These are phyloP conservation scores for Fonticula alba DNA, from an alignment of 78 protist species.

Conservation along the genomic window DNA sequence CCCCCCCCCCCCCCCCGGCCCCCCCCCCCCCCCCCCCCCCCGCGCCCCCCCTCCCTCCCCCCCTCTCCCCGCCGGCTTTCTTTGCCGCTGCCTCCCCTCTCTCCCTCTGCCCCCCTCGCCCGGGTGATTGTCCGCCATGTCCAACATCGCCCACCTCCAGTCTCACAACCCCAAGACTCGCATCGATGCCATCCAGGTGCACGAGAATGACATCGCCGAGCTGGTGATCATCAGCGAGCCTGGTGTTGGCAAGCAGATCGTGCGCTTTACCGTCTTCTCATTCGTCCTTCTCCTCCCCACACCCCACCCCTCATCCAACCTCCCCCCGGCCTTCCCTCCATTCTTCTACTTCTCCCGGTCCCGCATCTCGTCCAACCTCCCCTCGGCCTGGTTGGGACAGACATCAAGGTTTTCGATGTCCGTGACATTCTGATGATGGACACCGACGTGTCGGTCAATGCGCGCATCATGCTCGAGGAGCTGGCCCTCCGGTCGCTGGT, in stretches of 20 bases:
- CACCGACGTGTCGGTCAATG: conserved; percentile 21
- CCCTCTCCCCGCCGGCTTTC: no score
- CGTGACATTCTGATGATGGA: conserved; percentile 6
- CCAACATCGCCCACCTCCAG: no score
- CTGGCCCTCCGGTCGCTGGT: conserved; percentile 31
- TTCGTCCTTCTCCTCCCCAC: conserved; percentile 57
- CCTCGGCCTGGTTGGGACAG: neutral
- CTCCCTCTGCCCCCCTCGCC: no score
- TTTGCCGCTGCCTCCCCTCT: no score
- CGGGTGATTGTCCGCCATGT: no score
- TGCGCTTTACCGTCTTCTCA: neutral
- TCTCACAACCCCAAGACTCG: no score
- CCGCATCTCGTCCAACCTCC: neutral
- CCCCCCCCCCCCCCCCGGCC: no score
- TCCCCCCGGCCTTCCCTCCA: conserved; percentile 30
- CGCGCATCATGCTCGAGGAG: conserved; percentile 45
- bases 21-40: no score
- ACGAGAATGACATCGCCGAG: conserved; percentile 49
- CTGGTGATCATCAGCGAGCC: conserved; percentile 36
- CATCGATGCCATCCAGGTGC: no score
- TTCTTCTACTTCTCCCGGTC: conserved; percentile 11
- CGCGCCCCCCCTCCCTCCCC: no score
- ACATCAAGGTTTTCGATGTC: conserved; percentile 15
- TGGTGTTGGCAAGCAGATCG: conserved; percentile 1
- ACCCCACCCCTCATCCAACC: conserved; percentile 44